Evolutionary conservation across 176 grass and related monocot genomes (phyloP).

Genomic region (Juncus inflexus): DNA sequence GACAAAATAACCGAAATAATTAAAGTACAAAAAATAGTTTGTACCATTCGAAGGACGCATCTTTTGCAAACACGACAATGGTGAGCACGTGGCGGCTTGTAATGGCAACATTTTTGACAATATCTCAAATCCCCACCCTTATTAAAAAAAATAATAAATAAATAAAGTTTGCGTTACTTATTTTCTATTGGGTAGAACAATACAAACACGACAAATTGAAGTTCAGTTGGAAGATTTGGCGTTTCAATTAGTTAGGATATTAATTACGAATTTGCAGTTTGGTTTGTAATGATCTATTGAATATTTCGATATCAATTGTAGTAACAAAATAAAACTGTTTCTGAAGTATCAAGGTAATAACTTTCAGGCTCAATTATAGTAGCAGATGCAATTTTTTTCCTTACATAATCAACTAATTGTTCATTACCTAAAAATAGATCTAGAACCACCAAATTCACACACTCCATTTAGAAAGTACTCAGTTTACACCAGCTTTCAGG

Average conservation of each 20-base stretch:
- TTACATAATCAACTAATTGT: too few relatives aligned
- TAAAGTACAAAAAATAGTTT: conserved; percentile 6
- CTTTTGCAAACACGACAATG: conserved; percentile 97
- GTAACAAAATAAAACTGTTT: too few relatives aligned
- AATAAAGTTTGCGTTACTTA: too few relatives aligned
- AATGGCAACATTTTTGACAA: conserved; percentile 90
- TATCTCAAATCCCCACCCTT: conserved; percentile 96
- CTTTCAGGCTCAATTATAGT: too few relatives aligned
- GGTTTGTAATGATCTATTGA: too few relatives aligned
- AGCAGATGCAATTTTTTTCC: too few relatives aligned
- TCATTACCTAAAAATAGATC: too few relatives aligned
- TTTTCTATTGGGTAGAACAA: conserved; percentile 7
- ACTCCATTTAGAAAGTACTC: not conserved
- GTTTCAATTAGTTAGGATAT: not conserved
- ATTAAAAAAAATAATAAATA: conserved; percentile 29
- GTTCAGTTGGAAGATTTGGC: not conserved
- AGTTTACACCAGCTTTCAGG: not conserved
- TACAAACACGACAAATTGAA: not conserved
- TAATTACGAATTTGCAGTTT: not conserved
- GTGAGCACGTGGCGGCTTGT: conserved; percentile 88
- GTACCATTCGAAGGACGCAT: conserved; percentile 92
- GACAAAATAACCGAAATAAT: not conserved
- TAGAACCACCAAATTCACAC: not conserved
- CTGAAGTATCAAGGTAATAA: too few relatives aligned
- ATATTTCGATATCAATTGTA: too few relatives aligned